Percentiles rank a stretch among this genome's conserved stretches.
phyloP scores from a whole-genome alignment of 805 yeast genomes.

The Myxozyma udenii region DNA sequence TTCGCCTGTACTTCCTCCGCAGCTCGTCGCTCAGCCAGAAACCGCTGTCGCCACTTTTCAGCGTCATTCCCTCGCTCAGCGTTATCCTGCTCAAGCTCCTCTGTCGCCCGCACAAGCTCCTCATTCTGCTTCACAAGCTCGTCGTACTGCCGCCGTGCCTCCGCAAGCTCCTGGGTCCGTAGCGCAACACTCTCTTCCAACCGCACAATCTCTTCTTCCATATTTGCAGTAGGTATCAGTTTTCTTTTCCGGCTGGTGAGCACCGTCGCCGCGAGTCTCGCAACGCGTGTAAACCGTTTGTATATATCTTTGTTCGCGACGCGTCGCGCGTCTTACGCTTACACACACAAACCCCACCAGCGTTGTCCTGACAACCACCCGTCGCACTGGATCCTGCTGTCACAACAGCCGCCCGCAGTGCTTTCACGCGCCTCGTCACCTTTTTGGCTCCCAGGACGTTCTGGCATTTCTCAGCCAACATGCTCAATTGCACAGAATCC shows the following conservation, averaged over 20 bases:
- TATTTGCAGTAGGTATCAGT: neutral
- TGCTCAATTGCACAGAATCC: no score
- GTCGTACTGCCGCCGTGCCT: slow-evolving; percentile 4
- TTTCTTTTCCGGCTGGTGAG: neutral
- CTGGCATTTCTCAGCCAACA: no score
- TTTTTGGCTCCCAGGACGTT: no score
- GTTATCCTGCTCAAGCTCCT: slow-evolving; percentile 12
- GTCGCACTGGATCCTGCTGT: no score
- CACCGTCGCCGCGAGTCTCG: no score
- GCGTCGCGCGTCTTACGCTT: no score
- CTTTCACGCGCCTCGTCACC: no score
- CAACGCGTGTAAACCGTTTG: no score
- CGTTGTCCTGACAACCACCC: no score
- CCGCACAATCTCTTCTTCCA: slow-evolving; percentile 8
- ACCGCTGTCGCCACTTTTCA: slow-evolving; percentile 20
- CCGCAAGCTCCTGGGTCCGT: slow-evolving; percentile 5
- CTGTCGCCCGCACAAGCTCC: slow-evolving; percentile 7
- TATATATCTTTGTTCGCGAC: no score
- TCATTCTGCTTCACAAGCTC: slow-evolving; percentile 1
- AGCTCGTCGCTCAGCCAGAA: slow-evolving; percentile 9
- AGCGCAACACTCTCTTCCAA: slow-evolving; percentile 7
- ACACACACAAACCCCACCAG: no score
- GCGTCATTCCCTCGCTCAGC: slow-evolving; percentile 17
- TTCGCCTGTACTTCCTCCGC: slow-evolving; percentile 7
- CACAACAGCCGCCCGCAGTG: no score